Base-by-base conservation (phyloP, 768 basidiomycete species). In the Pulveroboletus sp. region DNA sequence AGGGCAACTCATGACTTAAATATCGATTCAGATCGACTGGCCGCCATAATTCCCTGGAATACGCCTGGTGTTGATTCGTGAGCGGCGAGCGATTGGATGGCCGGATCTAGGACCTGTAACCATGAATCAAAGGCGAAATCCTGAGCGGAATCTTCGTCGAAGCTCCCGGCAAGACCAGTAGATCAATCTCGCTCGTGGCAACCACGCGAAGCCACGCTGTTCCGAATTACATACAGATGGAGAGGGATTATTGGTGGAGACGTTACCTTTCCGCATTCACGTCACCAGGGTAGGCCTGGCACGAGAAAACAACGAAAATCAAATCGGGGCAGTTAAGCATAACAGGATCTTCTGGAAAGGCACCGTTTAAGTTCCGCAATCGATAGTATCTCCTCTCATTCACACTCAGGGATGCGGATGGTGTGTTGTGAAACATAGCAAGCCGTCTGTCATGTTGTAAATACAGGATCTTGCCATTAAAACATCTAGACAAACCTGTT, bases 171-270 rank as follows among this genome's bases (percentile, higher is more conserved):
- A 31, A 22, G 19, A 43, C 43, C 19, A 42, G 32, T 6, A 20
- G 16, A 42, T 31, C 49, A 27, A 27, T n/a, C 11, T 20, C 26
- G 32, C 59, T 54, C 50, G 59, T 54, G 52, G 49, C 39, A 52
- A 20, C 48, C 57, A 63, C 61, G 60, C 36, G 56, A 40, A 17
- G 32, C 49, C 57, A 52, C 55, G 42, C 55, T 62, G 55, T 50
- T 34, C 40, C 19, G 30, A 32, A 12, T 49, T 54, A 54, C 58
- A 38, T 49, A 55, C 45, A 0, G 23, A 4, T 20, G 9, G 1
- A 11, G 17, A 11, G 23, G 20, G 20, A 26, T 36, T 35, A 17
- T 16, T n/a, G 40, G 5, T 22, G 10, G 6, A 12, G 10, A 49
- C 44, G 44, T 54, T 44, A 45, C n/a, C 7, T 16, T 36, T 16